phyloP scores from a whole-genome alignment of 2,329 filamentous ascomycete species.

The Beauveria bassiana region DNA sequence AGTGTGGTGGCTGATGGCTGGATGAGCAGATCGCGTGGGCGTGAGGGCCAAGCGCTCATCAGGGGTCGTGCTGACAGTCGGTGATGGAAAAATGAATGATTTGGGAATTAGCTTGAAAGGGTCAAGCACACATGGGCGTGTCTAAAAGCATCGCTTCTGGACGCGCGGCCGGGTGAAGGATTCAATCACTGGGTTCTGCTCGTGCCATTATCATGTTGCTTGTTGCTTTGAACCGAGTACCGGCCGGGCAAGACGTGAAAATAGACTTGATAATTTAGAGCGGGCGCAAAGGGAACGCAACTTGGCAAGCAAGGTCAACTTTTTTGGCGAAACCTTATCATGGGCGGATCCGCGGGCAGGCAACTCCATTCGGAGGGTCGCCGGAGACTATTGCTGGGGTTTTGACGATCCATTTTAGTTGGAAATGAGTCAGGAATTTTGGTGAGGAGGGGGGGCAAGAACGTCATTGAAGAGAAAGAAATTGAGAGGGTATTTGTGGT shows the following conservation, averaged over 20 bases:
- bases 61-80: not conserved
- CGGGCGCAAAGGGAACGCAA: not conserved
- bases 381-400: not conserved
- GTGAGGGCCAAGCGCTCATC: not conserved
- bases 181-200: not conserved
- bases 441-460: not conserved
- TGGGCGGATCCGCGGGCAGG: constrained; percentile 6
- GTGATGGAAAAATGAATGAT: not conserved
- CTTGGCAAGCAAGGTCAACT: no score
- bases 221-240: not conserved
- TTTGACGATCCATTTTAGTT: not conserved
- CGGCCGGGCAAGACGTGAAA: not conserved
- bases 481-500: not conserved
- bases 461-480: not conserved
- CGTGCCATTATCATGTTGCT: not conserved
- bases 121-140: not conserved
- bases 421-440: not conserved
- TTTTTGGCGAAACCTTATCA: not conserved
- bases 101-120: not conserved
- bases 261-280: not conserved
- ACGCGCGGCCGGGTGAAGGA: not conserved
- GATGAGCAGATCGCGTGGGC: not conserved
- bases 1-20: not conserved
- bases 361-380: not conserved
- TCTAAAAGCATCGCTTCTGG: no score